Evolutionary conservation across 2,329 filamentous ascomycete genomes (phyloP).

Genomic region (Magnaporthiopsis incrustans): DNA sequence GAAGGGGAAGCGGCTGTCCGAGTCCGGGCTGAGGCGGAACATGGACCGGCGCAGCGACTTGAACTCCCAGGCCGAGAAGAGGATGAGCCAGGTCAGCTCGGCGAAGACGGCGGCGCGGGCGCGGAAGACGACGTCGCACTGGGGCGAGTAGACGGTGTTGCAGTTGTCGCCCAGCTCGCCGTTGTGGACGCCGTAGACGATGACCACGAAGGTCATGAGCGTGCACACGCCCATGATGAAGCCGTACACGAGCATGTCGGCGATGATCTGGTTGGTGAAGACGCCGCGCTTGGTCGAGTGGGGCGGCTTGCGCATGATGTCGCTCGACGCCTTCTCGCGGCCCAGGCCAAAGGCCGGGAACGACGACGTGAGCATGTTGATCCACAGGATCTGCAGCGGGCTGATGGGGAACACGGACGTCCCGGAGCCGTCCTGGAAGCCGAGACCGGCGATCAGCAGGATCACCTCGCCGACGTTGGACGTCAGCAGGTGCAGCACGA

Average conservation of each 20-base stretch:
- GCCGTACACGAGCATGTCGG: conserved; percentile 76
- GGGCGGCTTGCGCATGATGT: conserved; percentile 74
- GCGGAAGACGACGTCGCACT: conserved; percentile 55
- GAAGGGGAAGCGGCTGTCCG: conserved; percentile 41
- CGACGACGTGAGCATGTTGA: conserved; percentile 87
- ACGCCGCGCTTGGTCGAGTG: conserved; percentile 60
- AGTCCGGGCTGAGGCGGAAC: conserved; percentile 55
- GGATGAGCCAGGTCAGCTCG: conserved; percentile 64
- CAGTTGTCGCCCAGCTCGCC: conserved; percentile 52
- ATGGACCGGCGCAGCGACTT: conserved; percentile 64
- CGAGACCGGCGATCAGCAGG: conserved; percentile 71
- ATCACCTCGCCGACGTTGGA: conserved; percentile 82
- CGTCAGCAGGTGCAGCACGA: conserved; percentile 69
- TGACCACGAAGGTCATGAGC: conserved; percentile 57
- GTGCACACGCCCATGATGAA: conserved; percentile 66
- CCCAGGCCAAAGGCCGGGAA: conserved; percentile 85
- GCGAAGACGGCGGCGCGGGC: conserved; percentile 68
- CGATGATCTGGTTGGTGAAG: conserved; percentile 68
- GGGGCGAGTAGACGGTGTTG: conserved; percentile 49
- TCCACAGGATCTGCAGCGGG: conserved; percentile 84
- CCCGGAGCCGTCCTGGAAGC: conserved; percentile 63
- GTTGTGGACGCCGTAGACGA: conserved; percentile 47
- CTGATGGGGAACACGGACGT: conserved; percentile 81
- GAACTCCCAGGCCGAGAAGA: conserved; percentile 72
- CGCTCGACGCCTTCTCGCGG: conserved; percentile 64